Evolutionary conservation across 441 rosid genomes (phyloP).

Genomic region (Erodium trifolium): DNA sequence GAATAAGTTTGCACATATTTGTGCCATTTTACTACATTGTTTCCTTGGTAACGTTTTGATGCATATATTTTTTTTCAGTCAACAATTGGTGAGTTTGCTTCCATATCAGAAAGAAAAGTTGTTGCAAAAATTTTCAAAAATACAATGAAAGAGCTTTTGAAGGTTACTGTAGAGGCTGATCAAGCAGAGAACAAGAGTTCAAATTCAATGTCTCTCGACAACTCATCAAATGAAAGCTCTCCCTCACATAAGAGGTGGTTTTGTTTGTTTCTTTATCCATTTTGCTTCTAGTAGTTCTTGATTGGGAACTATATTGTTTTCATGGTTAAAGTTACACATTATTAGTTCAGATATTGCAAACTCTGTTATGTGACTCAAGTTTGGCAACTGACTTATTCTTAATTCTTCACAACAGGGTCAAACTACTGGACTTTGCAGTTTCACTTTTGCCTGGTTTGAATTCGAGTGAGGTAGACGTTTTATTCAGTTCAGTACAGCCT

Average conservation of each 20-base stretch:
- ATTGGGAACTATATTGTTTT: not conserved
- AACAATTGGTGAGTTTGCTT: conserved; percentile 59
- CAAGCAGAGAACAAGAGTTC: conserved; percentile 29
- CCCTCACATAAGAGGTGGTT: conserved; percentile 1
- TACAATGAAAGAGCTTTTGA: conserved; percentile 65
- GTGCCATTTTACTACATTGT: not conserved
- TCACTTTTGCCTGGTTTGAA: conserved; percentile 76
- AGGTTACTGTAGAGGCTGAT: conserved; percentile 50
- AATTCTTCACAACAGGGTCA: conserved; percentile 48
- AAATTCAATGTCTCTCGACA: conserved; percentile 47
- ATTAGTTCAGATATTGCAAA: not conserved
- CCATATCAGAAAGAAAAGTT: conserved; percentile 62
- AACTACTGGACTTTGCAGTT: conserved; percentile 65
- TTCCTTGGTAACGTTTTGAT: conserved; percentile 16
- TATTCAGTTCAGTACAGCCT: conserved; percentile 54
- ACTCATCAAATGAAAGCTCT: conserved; percentile 34
- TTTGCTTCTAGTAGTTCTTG: not conserved
- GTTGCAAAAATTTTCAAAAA: conserved; percentile 40
- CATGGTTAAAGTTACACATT: not conserved
- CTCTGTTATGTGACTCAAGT: not conserved
- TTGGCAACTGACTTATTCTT: conserved; percentile 11
- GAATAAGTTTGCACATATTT: not conserved
- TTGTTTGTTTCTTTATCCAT: not conserved
- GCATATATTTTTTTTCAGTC: conserved; percentile 41
- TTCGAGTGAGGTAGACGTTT: conserved; percentile 39